phyloP scores from a whole-genome alignment of 768 basidiomycete genomes.

The Macrolepiota dolichaula region DNA sequence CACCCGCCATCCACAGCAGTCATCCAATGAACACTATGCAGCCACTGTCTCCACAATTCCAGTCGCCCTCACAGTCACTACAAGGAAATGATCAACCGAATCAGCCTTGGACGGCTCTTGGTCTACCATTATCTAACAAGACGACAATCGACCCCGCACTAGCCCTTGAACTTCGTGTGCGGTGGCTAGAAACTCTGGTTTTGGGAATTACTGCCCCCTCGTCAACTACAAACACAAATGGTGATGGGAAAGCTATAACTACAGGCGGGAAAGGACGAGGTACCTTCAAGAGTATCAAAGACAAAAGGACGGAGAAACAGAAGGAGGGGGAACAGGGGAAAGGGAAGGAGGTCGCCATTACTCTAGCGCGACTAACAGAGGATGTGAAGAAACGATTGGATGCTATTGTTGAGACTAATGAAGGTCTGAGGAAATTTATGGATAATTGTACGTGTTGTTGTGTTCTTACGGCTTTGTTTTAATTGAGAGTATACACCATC shows the following conservation, averaged over 20 bases:
- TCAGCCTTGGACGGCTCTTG: constrained; percentile 6
- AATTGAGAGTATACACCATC: not conserved
- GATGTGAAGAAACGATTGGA: constrained; percentile 58
- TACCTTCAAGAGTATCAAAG: not conserved
- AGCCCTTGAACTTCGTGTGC: constrained; percentile 70
- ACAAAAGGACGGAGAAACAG: constrained; percentile 30
- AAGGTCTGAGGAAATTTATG: constrained; percentile 73
- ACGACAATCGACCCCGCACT: constrained; percentile 56
- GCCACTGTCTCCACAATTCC: constrained; percentile 13
- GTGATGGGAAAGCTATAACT: constrained; percentile 28
- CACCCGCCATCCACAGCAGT: constrained; percentile 23
- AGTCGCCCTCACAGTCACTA: constrained; percentile 9
- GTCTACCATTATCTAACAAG: constrained; percentile 19
- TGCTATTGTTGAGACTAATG: constrained; percentile 60
- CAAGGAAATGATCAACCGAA: not conserved
- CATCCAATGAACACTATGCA: constrained; percentile 1
- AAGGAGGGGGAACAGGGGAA: constrained; percentile 16
- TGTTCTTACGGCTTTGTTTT: not conserved
- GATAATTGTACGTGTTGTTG: constrained; percentile 53
- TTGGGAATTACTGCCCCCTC: constrained; percentile 46
- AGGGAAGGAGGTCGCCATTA: constrained; percentile 43
- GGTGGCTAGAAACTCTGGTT: constrained; percentile 79
- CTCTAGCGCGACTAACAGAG: constrained; percentile 55
- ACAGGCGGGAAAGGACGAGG: constrained; percentile 25
- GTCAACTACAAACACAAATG: not conserved